These are phyloP conservation scores for Pseudozyma tsukubaensis DNA, from an alignment of 1,284 basidiomycete species.

Conservation along the genomic window DNA sequence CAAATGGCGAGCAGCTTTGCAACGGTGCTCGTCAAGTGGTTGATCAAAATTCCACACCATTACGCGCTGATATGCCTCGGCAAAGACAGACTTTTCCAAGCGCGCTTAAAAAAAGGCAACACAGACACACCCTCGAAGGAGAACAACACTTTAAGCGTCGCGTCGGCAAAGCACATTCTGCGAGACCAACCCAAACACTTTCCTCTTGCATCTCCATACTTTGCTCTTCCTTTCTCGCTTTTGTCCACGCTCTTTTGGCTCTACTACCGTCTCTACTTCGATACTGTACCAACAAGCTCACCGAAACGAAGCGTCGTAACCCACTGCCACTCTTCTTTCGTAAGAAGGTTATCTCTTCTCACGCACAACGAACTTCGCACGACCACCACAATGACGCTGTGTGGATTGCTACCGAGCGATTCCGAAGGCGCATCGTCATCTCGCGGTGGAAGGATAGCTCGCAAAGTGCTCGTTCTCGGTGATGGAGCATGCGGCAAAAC, in stretches of 20 bases:
- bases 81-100: neutral
- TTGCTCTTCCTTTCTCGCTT: neutral
- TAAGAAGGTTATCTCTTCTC: no score
- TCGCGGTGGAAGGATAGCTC: conserved; percentile 2
- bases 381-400: conserved; percentile 17
- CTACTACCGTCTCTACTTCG: neutral
- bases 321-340: no score
- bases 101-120: neutral
- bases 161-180: neutral
- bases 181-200: neutral
- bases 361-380: neutral
- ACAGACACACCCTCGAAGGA: neutral
- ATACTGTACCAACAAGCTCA: neutral
- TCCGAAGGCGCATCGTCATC: neutral
- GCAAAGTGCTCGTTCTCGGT: conserved; percentile 90
- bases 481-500: conserved; percentile 56
- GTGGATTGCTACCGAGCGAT: conserved; percentile 8
- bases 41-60: neutral
- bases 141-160: neutral
- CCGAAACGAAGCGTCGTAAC: no score
- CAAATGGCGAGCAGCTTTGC: no score
- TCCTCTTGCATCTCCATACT: neutral
- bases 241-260: neutral
- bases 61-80: neutral
- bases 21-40: neutral